phyloP scores from a whole-genome alignment of 305 asterid species.

The Andrographis paniculata region DNA sequence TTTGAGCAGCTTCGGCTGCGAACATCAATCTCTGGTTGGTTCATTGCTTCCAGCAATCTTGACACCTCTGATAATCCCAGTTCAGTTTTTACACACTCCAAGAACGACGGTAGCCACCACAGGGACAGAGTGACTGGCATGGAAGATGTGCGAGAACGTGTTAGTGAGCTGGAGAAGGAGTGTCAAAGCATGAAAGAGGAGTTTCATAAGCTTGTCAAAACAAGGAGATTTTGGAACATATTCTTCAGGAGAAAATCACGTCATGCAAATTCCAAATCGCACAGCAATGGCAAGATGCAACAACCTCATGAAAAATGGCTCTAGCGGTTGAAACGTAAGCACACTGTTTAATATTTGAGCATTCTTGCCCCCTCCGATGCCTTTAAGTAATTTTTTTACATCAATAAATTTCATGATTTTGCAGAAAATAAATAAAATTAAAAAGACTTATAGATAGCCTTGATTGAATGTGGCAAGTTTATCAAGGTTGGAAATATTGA shows the following conservation, averaged over 20 bases:
- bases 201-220: slow-evolving; percentile 50
- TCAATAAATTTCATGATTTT: too few relatives aligned
- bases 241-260: slow-evolving; percentile 58
- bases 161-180: slow-evolving; percentile 70
- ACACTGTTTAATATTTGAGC: background rate
- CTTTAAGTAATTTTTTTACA: too few relatives aligned
- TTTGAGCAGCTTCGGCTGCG: slow-evolving; percentile 83
- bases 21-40: slow-evolving; percentile 85
- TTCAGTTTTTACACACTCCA: slow-evolving; percentile 28
- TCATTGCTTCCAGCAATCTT: slow-evolving; percentile 65
- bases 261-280: slow-evolving; percentile 20
- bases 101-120: slow-evolving; percentile 20
- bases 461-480: background rate
- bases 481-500: background rate
- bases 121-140: slow-evolving; percentile 26
- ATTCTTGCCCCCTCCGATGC: background rate
- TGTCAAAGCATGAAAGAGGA: slow-evolving; percentile 67
- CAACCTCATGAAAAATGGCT: slow-evolving; percentile 13
- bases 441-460: too few relatives aligned
- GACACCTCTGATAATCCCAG: slow-evolving; percentile 48
- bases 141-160: slow-evolving; percentile 71
- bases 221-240: slow-evolving; percentile 73
- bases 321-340: background rate
- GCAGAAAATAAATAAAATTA: too few relatives aligned
- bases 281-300: slow-evolving; percentile 16